phyloP scores from a whole-genome alignment of 768 basidiomycete species.

The Trichaptum fuscoviolaceum region DNA sequence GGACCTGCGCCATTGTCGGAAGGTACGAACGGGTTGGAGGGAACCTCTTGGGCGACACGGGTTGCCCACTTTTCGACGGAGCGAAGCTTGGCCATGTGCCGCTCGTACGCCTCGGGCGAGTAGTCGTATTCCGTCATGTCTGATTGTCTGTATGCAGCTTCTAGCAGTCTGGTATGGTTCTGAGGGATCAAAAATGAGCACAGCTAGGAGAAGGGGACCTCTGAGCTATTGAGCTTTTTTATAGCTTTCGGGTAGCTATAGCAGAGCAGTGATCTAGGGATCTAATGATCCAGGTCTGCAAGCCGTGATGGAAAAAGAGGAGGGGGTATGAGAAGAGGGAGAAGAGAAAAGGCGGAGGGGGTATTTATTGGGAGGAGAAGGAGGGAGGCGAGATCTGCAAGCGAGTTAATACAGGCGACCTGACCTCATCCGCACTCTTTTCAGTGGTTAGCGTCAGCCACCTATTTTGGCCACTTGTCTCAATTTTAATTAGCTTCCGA shows the following conservation, averaged over 20 bases:
- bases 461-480: background rate
- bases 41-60: slow-evolving; percentile 29
- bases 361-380: slow-evolving; percentile 14
- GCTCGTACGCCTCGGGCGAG: slow-evolving; percentile 49
- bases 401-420: background rate
- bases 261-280: background rate
- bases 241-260: background rate
- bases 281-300: background rate
- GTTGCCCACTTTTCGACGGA: slow-evolving; percentile 48
- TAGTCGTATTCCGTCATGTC: slow-evolving; percentile 59
- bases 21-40: slow-evolving; percentile 12
- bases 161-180: background rate
- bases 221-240: background rate
- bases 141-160: background rate
- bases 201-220: background rate
- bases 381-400: background rate
- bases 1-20: background rate
- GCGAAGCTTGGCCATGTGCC: slow-evolving; percentile 39
- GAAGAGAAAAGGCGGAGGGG: slow-evolving; percentile 50
- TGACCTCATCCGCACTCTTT: background rate
- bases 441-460: background rate
- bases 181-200: background rate
- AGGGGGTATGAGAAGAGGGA: slow-evolving; percentile 61
- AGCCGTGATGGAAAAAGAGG: background rate
- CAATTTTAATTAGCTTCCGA: background rate